Conservation (phyloP, 1,284 basidiomycete genomes). For the Moesziomyces globuligerus region DNA sequence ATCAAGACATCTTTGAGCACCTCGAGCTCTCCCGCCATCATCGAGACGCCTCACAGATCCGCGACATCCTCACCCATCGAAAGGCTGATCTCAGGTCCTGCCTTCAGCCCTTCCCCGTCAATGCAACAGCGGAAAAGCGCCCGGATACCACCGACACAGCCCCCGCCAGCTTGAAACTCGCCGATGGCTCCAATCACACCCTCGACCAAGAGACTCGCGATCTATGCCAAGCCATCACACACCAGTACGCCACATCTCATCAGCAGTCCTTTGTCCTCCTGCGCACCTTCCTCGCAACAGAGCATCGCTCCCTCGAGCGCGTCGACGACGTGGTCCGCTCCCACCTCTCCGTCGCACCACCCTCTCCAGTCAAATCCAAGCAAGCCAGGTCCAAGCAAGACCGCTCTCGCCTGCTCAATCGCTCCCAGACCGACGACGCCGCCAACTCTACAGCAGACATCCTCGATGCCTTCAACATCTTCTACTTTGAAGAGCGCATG, state of each 20-base stretch:
- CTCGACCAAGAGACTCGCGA: constrained; percentile 76
- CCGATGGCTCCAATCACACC: constrained; percentile 74
- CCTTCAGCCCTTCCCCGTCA: constrained; percentile 38
- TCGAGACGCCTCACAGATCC: constrained; percentile 31
- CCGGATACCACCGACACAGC: background rate
- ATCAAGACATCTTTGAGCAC: constrained; percentile 59
- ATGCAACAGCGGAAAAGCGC: too few relatives aligned
- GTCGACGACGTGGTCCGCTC: constrained; percentile 18
- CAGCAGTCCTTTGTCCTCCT: constrained; percentile 78
- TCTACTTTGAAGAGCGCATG: constrained; percentile 83
- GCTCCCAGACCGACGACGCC: constrained; percentile 3
- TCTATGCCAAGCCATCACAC: constrained; percentile 76
- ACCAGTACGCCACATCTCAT: constrained; percentile 78
- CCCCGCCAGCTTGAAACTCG: constrained; percentile 72
- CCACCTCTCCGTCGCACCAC: constrained; percentile 14
- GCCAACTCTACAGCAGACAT: constrained; percentile 66
- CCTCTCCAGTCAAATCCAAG: constrained; percentile 18
- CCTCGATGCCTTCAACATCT: constrained; percentile 77
- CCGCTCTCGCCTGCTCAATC: constrained; percentile 3
- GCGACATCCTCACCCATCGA: constrained; percentile 34
- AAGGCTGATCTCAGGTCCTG: constrained; percentile 43
- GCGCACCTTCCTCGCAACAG: constrained; percentile 81
- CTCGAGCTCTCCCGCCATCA: constrained; percentile 53
- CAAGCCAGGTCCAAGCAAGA: constrained; percentile 3
- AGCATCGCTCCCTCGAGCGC: constrained; percentile 72